Evolutionary conservation across 2,329 filamentous ascomycete species (phyloP).

Genomic region (Alternaria infectoria): DNA sequence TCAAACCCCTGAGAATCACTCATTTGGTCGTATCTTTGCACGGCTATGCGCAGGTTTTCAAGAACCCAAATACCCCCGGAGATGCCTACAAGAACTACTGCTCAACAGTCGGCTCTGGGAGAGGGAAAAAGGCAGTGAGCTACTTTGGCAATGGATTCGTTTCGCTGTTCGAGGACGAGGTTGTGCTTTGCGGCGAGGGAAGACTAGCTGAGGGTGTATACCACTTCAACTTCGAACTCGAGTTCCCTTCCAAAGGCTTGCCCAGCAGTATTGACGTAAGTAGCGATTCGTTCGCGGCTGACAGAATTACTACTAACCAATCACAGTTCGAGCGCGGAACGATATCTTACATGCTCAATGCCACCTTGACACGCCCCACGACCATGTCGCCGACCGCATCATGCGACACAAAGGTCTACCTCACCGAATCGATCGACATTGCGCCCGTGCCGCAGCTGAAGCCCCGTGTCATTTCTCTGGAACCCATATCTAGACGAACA

Average conservation of each 20-base stretch:
- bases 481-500: slow-evolving; percentile 77
- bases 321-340: slow-evolving; percentile 90
- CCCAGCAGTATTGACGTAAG: slow-evolving; percentile 96
- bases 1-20: slow-evolving; percentile 78
- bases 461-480: slow-evolving; percentile 82
- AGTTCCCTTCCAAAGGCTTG: slow-evolving; percentile 71
- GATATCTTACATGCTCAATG: slow-evolving; percentile 88
- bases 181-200: slow-evolving; percentile 79
- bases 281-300: slow-evolving; percentile 12
- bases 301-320: slow-evolving; percentile 23
- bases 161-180: slow-evolving; percentile 83
- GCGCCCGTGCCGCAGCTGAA: slow-evolving; percentile 75
- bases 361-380: slow-evolving; percentile 86
- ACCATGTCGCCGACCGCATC: slow-evolving; percentile 80
- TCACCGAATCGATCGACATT: slow-evolving; percentile 85
- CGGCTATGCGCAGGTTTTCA: slow-evolving; percentile 80
- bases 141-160: slow-evolving; percentile 80
- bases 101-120: slow-evolving; percentile 60
- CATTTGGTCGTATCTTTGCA: slow-evolving; percentile 80
- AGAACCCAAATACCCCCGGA: slow-evolving; percentile 67
- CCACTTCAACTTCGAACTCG: slow-evolving; percentile 78
- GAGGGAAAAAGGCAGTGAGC: slow-evolving; percentile 58
- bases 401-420: slow-evolving; percentile 79
- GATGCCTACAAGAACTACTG: slow-evolving; percentile 58
- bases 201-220: slow-evolving; percentile 75